phyloP scores from a whole-genome alignment of 108 stramenopile genomes.

The Bacterosira constricta region DNA sequence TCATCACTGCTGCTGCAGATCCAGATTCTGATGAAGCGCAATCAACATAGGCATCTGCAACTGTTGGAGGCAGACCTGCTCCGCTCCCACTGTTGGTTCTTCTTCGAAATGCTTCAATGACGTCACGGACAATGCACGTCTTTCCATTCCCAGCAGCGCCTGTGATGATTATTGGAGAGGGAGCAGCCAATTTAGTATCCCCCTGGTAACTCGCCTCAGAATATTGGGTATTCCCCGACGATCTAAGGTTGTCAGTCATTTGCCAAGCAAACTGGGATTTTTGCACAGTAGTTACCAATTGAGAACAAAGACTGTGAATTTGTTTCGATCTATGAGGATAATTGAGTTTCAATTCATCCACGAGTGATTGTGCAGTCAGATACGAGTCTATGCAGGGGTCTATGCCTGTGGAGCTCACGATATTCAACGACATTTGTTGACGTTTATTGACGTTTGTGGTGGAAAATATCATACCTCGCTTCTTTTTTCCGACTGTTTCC shows the following conservation, averaged over 20 bases:
- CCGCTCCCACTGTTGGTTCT: not conserved
- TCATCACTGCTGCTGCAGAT: conserved; percentile 29
- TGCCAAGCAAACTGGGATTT: conserved; percentile 36
- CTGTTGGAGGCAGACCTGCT: conserved; percentile 1
- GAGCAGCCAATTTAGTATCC: conserved; percentile 36
- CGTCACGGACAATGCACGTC: conserved; percentile 58
- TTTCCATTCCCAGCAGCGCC: conserved; percentile 70
- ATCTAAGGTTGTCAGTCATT: not conserved
- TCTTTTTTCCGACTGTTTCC: not conserved
- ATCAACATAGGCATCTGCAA: conserved; percentile 64
- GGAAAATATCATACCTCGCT: conserved; percentile 27
- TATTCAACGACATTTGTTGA: not conserved
- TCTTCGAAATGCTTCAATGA: conserved; percentile 28
- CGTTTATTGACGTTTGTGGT: not conserved
- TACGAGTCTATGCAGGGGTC: not conserved
- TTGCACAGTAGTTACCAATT: conserved; percentile 17
- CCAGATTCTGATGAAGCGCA: conserved; percentile 52
- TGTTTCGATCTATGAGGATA: conserved; percentile 32
- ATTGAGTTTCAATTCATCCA: conserved; percentile 24
- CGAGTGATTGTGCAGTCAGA: not conserved
- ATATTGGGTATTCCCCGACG: not conserved
- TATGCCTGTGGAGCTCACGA: not conserved
- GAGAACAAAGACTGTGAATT: conserved; percentile 21
- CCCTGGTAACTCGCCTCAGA: conserved; percentile 34
- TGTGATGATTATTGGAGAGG: conserved; percentile 65